These are phyloP conservation scores for Alternaria sp. DNA, from an alignment of 2,329 filamentous ascomycete genomes.

Conservation along the genomic window DNA sequence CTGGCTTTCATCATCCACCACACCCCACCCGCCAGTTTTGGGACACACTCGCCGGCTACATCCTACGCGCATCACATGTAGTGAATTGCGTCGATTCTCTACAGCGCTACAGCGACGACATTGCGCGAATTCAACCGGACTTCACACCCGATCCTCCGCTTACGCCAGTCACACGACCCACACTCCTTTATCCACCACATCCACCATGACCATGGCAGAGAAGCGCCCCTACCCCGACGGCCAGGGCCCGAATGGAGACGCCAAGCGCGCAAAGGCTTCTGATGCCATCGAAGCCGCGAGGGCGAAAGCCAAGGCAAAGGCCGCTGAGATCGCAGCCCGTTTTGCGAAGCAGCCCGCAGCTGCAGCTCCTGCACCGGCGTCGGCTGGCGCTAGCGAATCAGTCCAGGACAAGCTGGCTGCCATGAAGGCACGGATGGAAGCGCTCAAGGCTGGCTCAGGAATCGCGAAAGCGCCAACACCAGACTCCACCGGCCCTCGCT, in stretches of 20 bases:
- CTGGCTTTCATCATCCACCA: constrained; percentile 7
- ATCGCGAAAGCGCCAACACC: constrained; percentile 53
- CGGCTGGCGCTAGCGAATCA: constrained; percentile 14
- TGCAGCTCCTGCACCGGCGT: constrained; percentile 17
- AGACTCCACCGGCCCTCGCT: constrained; percentile 58
- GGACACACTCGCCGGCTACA: background rate
- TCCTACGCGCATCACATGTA: background rate
- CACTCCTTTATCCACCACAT: background rate
- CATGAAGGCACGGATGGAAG: constrained; percentile 38
- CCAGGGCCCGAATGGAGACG: constrained; percentile 37
- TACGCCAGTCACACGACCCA: background rate
- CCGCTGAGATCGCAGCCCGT: constrained; percentile 43
- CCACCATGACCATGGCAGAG: constrained; percentile 45
- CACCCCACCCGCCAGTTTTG: background rate
- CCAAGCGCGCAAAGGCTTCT: constrained; percentile 49
- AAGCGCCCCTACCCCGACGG: constrained; percentile 53
- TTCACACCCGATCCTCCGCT: constrained; percentile 7
- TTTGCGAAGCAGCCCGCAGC: constrained; percentile 33
- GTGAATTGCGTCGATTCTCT: background rate
- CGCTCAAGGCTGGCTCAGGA: constrained; percentile 65
- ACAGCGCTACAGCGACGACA: background rate
- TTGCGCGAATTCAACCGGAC: constrained; percentile 3
- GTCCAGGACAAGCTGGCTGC: constrained; percentile 38
- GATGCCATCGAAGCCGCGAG: constrained; percentile 41
- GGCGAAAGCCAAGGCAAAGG: constrained; percentile 43